Conservation (phyloP, 352 stramenopile species). For the Thalassiosira livingstoniorum region DNA sequence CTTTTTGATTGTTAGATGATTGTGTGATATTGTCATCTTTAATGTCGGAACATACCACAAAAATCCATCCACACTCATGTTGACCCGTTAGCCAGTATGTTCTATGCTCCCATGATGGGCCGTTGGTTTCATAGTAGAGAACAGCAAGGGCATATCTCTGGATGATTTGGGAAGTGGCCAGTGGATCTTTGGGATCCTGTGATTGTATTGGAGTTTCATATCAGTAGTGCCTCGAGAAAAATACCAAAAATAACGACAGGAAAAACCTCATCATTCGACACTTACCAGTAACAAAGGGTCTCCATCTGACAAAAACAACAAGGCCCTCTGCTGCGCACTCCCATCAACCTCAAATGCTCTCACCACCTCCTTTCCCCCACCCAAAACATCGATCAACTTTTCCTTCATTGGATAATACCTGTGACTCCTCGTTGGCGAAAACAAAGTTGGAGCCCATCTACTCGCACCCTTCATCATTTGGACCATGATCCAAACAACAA, state of each 20-base stretch:
- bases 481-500: not conserved
- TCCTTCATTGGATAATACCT: constrained; percentile 27
- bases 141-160: constrained; percentile 46
- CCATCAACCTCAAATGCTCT: constrained; percentile 20
- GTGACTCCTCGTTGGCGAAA: constrained; percentile 10
- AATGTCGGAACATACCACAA: constrained; percentile 34
- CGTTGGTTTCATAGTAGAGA: constrained; percentile 35
- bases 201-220: not conserved
- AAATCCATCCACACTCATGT: constrained; percentile 45
- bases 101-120: constrained; percentile 29
- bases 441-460: not conserved
- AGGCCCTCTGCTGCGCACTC: constrained; percentile 41
- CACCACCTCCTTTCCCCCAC: not conserved
- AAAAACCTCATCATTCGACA: not conserved
- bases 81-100: constrained; percentile 35
- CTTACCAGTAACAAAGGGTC: constrained; percentile 26
- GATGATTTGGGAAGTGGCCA: constrained; percentile 18
- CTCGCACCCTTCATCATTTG: not conserved
- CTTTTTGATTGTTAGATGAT: not conserved
- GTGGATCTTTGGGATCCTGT: constrained; percentile 31
- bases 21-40: constrained; percentile 7
- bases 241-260: not conserved
- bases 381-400: constrained; percentile 12
- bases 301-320: constrained; percentile 34
- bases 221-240: not conserved